phyloP scores from a whole-genome alignment of 176 grass and related monocot species.

The Ampelocalamus luodianensis region DNA sequence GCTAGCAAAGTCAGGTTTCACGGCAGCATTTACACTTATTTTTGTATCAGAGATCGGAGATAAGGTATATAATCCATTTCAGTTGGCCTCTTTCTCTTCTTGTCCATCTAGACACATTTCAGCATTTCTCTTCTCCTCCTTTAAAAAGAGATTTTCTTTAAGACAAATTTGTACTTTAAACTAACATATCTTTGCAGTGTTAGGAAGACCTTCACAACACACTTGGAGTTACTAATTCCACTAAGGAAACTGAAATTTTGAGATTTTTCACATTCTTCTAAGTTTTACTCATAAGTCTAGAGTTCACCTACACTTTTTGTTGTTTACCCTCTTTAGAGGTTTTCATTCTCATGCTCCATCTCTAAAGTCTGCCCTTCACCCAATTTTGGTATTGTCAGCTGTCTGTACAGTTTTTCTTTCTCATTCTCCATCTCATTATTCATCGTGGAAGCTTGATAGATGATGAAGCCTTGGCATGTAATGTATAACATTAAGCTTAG shows the following conservation, averaged over 20 bases:
- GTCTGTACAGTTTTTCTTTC: neutral
- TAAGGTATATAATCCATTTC: slow-evolving; percentile 63
- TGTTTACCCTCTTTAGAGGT: neutral
- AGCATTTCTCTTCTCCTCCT: neutral
- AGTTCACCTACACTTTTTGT: slow-evolving; percentile 7
- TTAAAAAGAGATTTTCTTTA: neutral
- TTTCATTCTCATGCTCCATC: slow-evolving; percentile 17
- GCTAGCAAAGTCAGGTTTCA: slow-evolving; percentile 94
- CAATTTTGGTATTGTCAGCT: neutral
- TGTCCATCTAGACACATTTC: neutral
- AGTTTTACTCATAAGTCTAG: neutral
- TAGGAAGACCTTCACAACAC: neutral
- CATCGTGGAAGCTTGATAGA: neutral
- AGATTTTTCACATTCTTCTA: neutral
- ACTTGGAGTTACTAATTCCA: slow-evolving; percentile 15
- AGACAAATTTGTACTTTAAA: neutral
- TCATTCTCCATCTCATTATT: neutral
- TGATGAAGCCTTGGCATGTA: neutral
- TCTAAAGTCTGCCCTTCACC: neutral
- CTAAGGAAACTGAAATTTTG: neutral
- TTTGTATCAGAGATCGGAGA: slow-evolving; percentile 98
- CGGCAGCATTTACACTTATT: slow-evolving; percentile 86
- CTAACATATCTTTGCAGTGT: neutral
- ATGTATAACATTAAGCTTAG: slow-evolving; percentile 25
- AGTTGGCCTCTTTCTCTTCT: neutral